Conservation (phyloP, 2,329 filamentous ascomycete species). For the Pyrenophora graminea region DNA sequence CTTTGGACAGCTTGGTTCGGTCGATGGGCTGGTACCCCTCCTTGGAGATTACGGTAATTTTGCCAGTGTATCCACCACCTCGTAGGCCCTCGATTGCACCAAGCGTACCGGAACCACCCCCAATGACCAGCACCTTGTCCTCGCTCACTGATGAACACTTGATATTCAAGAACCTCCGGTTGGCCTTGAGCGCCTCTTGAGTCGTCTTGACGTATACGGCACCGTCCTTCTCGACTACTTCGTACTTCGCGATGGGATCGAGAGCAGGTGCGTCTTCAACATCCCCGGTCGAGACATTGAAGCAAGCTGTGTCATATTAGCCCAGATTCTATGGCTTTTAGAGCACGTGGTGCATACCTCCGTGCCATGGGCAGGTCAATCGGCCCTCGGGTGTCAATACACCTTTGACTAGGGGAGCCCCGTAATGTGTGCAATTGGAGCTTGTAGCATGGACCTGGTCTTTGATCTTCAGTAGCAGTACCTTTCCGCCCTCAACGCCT, state of each 20-base stretch:
- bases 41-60: constrained; percentile 79
- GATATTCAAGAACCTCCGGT: constrained; percentile 72
- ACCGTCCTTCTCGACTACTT: constrained; percentile 78
- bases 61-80: constrained; percentile 76
- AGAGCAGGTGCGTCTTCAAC: constrained; percentile 93
- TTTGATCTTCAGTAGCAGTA: constrained; percentile 79
- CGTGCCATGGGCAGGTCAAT: constrained; percentile 94
- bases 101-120: constrained; percentile 76
- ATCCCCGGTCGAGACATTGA: constrained; percentile 85
- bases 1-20: constrained; percentile 93
- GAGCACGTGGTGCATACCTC: constrained; percentile 59
- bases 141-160: constrained; percentile 65
- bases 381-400: constrained; percentile 80
- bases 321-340: background rate
- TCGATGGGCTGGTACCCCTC: constrained; percentile 90
- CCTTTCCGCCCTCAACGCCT: constrained; percentile 82
- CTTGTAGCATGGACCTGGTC: constrained; percentile 79
- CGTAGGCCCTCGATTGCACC: constrained; percentile 82
- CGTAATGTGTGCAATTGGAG: constrained; percentile 87
- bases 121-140: constrained; percentile 76
- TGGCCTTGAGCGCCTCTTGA: constrained; percentile 75
- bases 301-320: constrained; percentile 70
- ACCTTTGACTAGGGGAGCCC: constrained; percentile 84
- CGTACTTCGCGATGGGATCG: constrained; percentile 82
- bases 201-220: constrained; percentile 84